A percentile compares a stretch with the other conserved stretches of the same genome.
Conservation (phyloP, 805 yeast species). For the Tetrapisispora arboricola region DNA sequence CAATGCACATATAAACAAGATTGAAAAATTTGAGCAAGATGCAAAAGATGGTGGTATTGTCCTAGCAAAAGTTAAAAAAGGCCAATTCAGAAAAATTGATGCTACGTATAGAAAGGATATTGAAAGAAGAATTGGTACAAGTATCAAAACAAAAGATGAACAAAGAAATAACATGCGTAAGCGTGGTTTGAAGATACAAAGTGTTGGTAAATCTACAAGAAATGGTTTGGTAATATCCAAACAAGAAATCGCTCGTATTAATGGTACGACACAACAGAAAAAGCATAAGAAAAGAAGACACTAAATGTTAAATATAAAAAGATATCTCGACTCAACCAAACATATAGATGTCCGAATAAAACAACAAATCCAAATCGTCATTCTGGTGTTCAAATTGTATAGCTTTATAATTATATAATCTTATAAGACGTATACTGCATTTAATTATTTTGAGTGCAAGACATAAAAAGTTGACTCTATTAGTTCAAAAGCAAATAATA, state of each 20-base stretch:
- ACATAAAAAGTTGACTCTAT: too few relatives aligned
- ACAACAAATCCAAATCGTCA: too few relatives aligned
- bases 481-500: too few relatives aligned
- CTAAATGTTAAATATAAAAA: neutral
- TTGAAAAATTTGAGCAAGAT: constrained; percentile 52
- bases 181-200: constrained; percentile 67
- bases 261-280: constrained; percentile 6
- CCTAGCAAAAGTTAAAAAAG: constrained; percentile 60
- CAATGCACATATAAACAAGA: constrained; percentile 41
- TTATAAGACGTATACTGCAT: too few relatives aligned
- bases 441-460: too few relatives aligned
- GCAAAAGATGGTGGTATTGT: constrained; percentile 88
- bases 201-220: constrained; percentile 66
- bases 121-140: constrained; percentile 34
- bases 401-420: too few relatives aligned
- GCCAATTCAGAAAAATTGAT: constrained; percentile 53
- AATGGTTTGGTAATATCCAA: constrained; percentile 68
- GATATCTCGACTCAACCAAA: neutral
- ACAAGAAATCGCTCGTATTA: constrained; percentile 42
- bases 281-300: constrained; percentile 4
- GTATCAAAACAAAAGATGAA: constrained; percentile 41
- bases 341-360: neutral
- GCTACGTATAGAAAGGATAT: constrained; percentile 31
- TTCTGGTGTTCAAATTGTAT: too few relatives aligned
- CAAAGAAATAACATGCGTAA: constrained; percentile 41